phyloP scores from a whole-genome alignment of 1,284 basidiomycete species.

The Thelephora terrestris region DNA sequence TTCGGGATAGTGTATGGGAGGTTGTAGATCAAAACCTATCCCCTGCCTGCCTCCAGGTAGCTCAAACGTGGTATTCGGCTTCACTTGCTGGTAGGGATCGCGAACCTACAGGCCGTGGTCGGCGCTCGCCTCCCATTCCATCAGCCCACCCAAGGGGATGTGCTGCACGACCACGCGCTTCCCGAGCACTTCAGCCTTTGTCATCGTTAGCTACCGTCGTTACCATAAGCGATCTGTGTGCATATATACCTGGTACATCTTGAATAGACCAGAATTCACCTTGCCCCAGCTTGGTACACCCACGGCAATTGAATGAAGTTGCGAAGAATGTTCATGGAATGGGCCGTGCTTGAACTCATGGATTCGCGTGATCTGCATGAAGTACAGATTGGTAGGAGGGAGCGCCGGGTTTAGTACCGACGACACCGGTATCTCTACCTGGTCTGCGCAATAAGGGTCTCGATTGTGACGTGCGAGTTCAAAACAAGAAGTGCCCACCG shows the following conservation, averaged over 20 bases:
- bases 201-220: background rate
- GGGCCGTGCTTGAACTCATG: constrained; percentile 76
- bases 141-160: constrained; percentile 74
- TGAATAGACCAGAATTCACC: constrained; percentile 82
- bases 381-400: constrained; percentile 65
- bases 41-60: no score
- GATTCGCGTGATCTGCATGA: constrained; percentile 73
- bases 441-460: constrained; percentile 30
- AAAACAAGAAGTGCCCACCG: constrained; percentile 31
- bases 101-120: background rate
- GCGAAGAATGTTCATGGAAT: constrained; percentile 89
- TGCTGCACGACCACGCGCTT: constrained; percentile 98
- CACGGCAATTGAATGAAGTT: constrained; percentile 78
- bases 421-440: constrained; percentile 46
- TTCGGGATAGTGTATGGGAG: no score
- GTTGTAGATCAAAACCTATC: no score
- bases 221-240: background rate
- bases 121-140: constrained; percentile 46
- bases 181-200: constrained; percentile 81
- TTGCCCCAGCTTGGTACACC: constrained; percentile 86
- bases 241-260: constrained; percentile 82
- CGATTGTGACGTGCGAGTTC: background rate
- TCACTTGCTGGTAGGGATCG: no score
- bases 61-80: no score
- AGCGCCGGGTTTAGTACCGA: constrained; percentile 44